Evolutionary conservation across 768 basidiomycete species (phyloP).

Genomic region (Leucosporidium creatinivorum): DNA sequence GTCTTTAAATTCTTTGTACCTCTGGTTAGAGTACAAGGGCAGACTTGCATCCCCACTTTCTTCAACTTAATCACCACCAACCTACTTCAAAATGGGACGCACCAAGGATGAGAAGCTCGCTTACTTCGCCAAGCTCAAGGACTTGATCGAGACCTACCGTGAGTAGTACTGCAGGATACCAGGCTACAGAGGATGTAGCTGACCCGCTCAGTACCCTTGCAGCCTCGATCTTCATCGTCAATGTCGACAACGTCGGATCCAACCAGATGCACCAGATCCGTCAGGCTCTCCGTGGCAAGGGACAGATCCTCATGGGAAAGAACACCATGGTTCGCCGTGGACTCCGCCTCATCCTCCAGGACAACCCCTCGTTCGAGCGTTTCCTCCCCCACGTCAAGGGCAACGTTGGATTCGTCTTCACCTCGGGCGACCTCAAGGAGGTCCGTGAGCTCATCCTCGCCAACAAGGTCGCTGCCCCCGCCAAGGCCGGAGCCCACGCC

Average conservation of each 20-base stretch:
- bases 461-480: slow-evolving; percentile 98
- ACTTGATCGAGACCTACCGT: slow-evolving; percentile 85
- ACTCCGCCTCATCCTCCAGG: slow-evolving; percentile 78
- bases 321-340: slow-evolving; percentile 99
- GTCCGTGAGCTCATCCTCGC: slow-evolving; percentile 83
- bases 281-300: slow-evolving; percentile 88
- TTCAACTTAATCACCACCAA: slow-evolving; percentile 1
- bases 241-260: slow-evolving; percentile 99
- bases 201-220: slow-evolving; percentile 14
- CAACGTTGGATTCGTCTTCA: slow-evolving; percentile 99
- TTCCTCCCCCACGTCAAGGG: slow-evolving; percentile 92
- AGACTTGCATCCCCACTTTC: slow-evolving; percentile 21
- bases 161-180: slow-evolving; percentile 40
- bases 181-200: not conserved
- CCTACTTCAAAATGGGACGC: slow-evolving; percentile 32
- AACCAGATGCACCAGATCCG: slow-evolving; percentile 99
- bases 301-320: slow-evolving; percentile 98
- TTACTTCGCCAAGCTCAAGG: slow-evolving; percentile 66
- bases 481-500: slow-evolving; percentile 93
- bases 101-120: slow-evolving; percentile 33
- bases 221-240: slow-evolving; percentile 98
- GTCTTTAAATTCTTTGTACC: slow-evolving; percentile 36
- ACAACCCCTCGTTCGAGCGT: slow-evolving; percentile 88
- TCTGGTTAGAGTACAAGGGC: slow-evolving; percentile 29
- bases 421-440: slow-evolving; percentile 82